These are phyloP conservation scores for Trichoderma sp. DNA, from an alignment of 2,329 filamentous ascomycete species.

Conservation along the genomic window DNA sequence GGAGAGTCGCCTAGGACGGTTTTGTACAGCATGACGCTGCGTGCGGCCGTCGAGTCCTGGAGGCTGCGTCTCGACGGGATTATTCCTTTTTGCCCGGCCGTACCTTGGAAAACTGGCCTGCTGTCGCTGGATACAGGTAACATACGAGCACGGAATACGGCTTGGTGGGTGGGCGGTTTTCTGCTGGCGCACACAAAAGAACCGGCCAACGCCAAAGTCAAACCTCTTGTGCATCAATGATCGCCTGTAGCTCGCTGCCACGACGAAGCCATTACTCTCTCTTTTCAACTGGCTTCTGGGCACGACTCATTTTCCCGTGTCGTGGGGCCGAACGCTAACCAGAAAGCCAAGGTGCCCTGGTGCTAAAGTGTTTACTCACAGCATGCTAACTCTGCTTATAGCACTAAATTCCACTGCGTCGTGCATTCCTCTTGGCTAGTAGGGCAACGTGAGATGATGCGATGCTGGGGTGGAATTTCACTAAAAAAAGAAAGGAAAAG, in stretches of 20 bases:
- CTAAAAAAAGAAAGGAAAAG: background rate
- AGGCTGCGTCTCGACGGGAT: background rate
- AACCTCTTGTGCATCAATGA: background rate
- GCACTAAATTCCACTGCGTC: background rate
- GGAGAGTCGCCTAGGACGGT: background rate
- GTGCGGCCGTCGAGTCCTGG: background rate
- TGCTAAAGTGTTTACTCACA: background rate
- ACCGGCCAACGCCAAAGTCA: background rate
- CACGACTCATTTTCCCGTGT: slow-evolving; percentile 17
- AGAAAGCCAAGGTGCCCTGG: background rate
- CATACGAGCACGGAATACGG: background rate
- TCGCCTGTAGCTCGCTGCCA: background rate
- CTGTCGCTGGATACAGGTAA: background rate
- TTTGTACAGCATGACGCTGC: background rate
- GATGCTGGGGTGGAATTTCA: slow-evolving; percentile 19
- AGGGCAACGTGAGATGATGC: slow-evolving; percentile 7
- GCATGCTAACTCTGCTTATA: slow-evolving; percentile 2
- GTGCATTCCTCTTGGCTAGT: background rate
- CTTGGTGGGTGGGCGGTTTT: background rate
- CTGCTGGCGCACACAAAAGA: background rate
- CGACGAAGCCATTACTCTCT: slow-evolving; percentile 12
- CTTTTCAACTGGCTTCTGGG: slow-evolving; percentile 5
- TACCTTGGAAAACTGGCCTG: background rate
- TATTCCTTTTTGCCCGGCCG: background rate
- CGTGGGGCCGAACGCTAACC: slow-evolving; percentile 15